These are phyloP conservation scores for Neofusicoccum parvum DNA, from an alignment of 2,329 filamentous ascomycete species.

Conservation along the genomic window DNA sequence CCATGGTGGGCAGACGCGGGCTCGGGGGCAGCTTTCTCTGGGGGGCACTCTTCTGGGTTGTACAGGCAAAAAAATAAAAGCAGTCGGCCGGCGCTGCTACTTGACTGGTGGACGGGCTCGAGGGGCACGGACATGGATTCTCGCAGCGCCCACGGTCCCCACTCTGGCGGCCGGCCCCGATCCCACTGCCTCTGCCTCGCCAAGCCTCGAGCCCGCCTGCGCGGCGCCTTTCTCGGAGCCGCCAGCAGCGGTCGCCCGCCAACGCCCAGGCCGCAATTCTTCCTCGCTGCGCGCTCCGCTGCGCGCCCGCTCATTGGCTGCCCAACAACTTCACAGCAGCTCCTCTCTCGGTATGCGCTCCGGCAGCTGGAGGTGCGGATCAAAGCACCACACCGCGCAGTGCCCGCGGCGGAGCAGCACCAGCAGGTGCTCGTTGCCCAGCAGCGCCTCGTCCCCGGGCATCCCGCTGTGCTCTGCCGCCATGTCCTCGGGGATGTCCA, in stretches of 20 bases:
- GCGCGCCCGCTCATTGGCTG: background rate
- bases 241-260: too few species aligned
- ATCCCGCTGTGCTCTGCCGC: constrained; percentile 7
- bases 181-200: too few species aligned
- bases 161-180: constrained; percentile 7
- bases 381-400: constrained; percentile 22
- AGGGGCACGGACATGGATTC: constrained; percentile 20
- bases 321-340: background rate
- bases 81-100: constrained; percentile 8
- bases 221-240: too few species aligned
- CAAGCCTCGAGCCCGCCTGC: background rate
- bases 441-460: constrained; percentile 1
- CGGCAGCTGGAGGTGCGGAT: constrained; percentile 20
- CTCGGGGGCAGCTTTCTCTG: background rate
- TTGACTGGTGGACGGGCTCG: constrained; percentile 13
- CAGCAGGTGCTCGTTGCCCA: constrained; percentile 21
- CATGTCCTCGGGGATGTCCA: constrained; percentile 8
- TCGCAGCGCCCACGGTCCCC: background rate
- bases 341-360: background rate
- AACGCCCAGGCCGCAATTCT: too few species aligned
- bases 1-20: constrained; percentile 30
- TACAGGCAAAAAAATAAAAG: constrained; percentile 17
- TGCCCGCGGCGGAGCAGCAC: background rate
- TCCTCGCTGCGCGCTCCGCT: too few species aligned
- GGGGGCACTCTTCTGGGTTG: background rate